Percentiles rank a stretch among this genome's conserved stretches.
Conservation (phyloP, 2,329 filamentous ascomycete genomes). For the Ceratocystis colombiana region DNA sequence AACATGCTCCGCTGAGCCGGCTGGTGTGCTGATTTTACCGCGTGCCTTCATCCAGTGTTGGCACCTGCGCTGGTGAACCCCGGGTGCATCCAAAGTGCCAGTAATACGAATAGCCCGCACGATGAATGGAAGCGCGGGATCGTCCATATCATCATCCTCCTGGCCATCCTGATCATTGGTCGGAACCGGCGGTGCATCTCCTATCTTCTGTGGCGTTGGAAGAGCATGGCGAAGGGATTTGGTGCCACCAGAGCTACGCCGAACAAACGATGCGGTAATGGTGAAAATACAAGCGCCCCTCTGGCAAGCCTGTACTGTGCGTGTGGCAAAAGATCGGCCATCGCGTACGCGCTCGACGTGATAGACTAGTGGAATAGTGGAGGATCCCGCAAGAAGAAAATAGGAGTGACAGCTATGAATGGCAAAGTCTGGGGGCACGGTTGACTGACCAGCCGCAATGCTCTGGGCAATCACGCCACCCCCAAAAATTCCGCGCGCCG, state of each 20-base stretch:
- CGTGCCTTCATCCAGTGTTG: slow-evolving; percentile 65
- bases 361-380: slow-evolving; percentile 78
- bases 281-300: slow-evolving; percentile 86
- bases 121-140: slow-evolving; percentile 43
- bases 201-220: slow-evolving; percentile 42
- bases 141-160: slow-evolving; percentile 38
- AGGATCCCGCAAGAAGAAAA: slow-evolving; percentile 84
- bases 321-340: slow-evolving; percentile 77
- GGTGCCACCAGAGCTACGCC: slow-evolving; percentile 47
- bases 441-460: slow-evolving; percentile 77
- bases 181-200: slow-evolving; percentile 33
- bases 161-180: slow-evolving; percentile 35
- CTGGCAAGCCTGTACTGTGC: slow-evolving; percentile 93
- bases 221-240: slow-evolving; percentile 55
- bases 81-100: slow-evolving; percentile 34
- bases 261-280: slow-evolving; percentile 81
- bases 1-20: slow-evolving; percentile 71
- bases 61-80: slow-evolving; percentile 56
- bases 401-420: slow-evolving; percentile 99
- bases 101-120: slow-evolving; percentile 37
- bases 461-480: slow-evolving; percentile 88
- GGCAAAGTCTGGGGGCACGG: slow-evolving; percentile 67
- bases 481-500: slow-evolving; percentile 87
- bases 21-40: slow-evolving; percentile 61
- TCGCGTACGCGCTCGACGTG: slow-evolving; percentile 91